These are phyloP conservation scores for Annulohypoxylon maeteangense DNA, from an alignment of 495 filamentous ascomycete genomes.

Conservation along the genomic window DNA sequence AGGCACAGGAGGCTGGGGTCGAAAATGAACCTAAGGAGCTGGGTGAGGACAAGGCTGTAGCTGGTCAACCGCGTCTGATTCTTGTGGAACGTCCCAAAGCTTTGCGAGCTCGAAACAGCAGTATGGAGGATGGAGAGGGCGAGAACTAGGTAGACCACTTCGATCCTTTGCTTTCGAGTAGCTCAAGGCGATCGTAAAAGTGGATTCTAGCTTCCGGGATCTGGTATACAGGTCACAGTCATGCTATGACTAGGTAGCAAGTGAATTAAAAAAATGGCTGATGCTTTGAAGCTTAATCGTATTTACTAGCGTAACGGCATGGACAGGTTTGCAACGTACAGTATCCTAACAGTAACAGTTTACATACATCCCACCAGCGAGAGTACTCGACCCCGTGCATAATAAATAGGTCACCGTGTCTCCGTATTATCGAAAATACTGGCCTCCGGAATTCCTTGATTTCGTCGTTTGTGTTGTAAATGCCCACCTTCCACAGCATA, in stretches of 20 bases:
- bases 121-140: not conserved
- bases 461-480: not conserved
- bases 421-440: not conserved
- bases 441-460: not conserved
- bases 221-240: not conserved
- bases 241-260: not conserved
- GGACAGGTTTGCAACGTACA: not conserved
- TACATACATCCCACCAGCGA: conserved; percentile 7
- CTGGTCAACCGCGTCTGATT: not conserved
- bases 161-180: not conserved
- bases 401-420: not conserved
- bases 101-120: not conserved
- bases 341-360: conserved; percentile 8
- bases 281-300: conserved; percentile 1
- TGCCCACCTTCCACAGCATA: not conserved
- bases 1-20: not conserved
- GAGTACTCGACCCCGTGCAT: not conserved
- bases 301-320: not conserved
- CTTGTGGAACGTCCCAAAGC: not conserved
- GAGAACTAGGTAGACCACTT: not conserved
- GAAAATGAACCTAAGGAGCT: not conserved
- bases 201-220: not conserved
- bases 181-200: not conserved
- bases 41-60: not conserved
- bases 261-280: not conserved